A percentile compares a stretch with the other conserved stretches of the same genome.
Evolutionary conservation across 148 eudicot genomes (phyloP).

Genomic region (Rhododendron ovatum): DNA sequence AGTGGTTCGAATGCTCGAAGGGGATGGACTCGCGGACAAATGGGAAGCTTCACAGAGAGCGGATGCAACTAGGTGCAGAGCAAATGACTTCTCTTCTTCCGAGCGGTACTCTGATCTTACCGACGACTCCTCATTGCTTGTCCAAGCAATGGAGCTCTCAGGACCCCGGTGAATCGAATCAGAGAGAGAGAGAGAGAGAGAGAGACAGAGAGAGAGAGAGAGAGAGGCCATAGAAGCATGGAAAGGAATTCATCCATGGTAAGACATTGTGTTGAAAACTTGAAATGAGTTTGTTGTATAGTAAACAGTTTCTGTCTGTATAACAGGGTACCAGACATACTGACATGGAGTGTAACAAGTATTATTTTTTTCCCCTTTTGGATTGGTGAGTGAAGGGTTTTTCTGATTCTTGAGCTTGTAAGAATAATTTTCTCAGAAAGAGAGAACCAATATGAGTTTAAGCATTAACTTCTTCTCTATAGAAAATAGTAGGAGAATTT

Average conservation of each 20-base stretch:
- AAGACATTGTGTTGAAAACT: background rate
- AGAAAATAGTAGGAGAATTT: background rate
- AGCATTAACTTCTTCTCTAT: background rate
- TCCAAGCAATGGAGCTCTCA: slow-evolving; percentile 94
- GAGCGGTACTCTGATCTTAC: slow-evolving; percentile 91
- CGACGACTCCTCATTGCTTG: slow-evolving; percentile 84
- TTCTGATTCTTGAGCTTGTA: slow-evolving; percentile 6
- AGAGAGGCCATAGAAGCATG: background rate
- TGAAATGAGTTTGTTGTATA: slow-evolving; percentile 10
- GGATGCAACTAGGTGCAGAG: slow-evolving; percentile 60
- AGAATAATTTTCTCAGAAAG: slow-evolving; percentile 1
- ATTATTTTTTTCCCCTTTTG: background rate
- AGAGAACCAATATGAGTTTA: background rate
- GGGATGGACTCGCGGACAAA: slow-evolving; percentile 95
- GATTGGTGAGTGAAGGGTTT: slow-evolving; percentile 2
- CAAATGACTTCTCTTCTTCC: slow-evolving; percentile 74
- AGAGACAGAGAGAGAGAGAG: background rate
- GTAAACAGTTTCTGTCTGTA: slow-evolving; percentile 8
- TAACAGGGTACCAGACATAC: slow-evolving; percentile 7
- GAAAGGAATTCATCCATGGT: background rate
- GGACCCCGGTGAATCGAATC: slow-evolving; percentile 64
- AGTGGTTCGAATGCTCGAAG: slow-evolving; percentile 92
- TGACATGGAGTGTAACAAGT: background rate
- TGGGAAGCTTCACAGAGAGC: slow-evolving; percentile 95
- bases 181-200: background rate